These are phyloP conservation scores for Eucalyptus sideroxylon DNA, from an alignment of 345 rosid genomes.

Conservation along the genomic window DNA sequence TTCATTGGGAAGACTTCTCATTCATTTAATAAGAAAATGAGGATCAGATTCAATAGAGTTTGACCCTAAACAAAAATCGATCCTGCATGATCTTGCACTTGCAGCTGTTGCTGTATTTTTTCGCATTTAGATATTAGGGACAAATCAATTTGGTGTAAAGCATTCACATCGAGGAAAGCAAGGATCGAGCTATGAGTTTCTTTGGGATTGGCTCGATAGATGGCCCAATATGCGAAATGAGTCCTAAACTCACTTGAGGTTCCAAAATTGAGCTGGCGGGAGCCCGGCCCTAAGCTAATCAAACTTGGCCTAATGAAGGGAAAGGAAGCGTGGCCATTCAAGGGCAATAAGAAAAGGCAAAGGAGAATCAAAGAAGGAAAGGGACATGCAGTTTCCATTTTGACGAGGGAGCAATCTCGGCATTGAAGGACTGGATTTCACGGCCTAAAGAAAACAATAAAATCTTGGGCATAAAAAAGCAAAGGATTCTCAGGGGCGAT, in stretches of 20 bases:
- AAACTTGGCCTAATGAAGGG: neutral
- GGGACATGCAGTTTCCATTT: neutral
- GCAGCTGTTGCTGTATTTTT: no score
- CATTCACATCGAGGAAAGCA: accelerated
- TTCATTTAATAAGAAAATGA: no score
- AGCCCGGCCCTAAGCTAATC: neutral
- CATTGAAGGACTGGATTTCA: no score
- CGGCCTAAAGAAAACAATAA: no score
- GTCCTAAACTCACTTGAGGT: neutral
- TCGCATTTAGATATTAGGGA: neutral
- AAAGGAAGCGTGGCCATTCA: neutral
- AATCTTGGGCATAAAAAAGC: no score
- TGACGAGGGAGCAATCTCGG: no score
- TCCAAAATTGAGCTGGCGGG: accelerated
- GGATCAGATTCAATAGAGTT: accelerated
- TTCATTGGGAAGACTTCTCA: no score
- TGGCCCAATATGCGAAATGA: neutral
- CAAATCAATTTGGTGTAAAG: no score
- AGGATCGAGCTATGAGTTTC: neutral
- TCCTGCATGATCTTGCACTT: neutral
- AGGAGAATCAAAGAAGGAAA: neutral
- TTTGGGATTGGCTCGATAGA: neutral
- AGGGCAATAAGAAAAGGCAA: neutral
- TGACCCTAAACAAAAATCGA: neutral
- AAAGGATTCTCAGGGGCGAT: no score